phyloP scores from a whole-genome alignment of 148 eudicot species.

The Rhododendron henanense region DNA sequence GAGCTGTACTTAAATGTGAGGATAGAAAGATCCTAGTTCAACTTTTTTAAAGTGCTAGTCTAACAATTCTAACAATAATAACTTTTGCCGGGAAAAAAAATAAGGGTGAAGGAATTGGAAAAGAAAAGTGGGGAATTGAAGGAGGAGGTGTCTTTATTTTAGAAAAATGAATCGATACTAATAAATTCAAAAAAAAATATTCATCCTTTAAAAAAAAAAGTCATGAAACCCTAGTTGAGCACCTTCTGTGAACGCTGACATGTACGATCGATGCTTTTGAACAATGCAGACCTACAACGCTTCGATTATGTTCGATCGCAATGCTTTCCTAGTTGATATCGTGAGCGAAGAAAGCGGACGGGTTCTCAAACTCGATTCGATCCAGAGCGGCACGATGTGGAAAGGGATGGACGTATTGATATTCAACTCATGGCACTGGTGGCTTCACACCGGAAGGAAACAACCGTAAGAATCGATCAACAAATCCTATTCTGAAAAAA shows the following conservation, averaged over 20 bases:
- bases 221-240: background rate
- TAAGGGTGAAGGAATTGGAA: no score
- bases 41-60: no score
- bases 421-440: conserved; percentile 91
- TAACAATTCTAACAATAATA: no score
- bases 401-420: conserved; percentile 42
- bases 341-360: conserved; percentile 23
- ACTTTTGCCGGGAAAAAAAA: no score
- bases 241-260: background rate
- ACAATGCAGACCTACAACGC: conserved; percentile 35
- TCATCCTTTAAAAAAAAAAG: no score
- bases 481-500: no score
- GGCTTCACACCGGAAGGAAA: conserved; percentile 64
- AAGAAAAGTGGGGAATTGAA: no score
- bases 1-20: no score
- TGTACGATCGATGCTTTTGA: background rate
- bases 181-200: no score
- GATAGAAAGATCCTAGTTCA: no score
- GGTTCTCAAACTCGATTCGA: conserved; percentile 47
- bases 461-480: conserved; percentile 42
- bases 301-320: conserved; percentile 40
- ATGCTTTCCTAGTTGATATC: conserved; percentile 49
- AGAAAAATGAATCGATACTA: no score
- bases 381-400: conserved; percentile 37
- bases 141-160: no score